Conservation (phyloP, 176 grass and related monocot species). For the Eleusine coracana region DNA sequence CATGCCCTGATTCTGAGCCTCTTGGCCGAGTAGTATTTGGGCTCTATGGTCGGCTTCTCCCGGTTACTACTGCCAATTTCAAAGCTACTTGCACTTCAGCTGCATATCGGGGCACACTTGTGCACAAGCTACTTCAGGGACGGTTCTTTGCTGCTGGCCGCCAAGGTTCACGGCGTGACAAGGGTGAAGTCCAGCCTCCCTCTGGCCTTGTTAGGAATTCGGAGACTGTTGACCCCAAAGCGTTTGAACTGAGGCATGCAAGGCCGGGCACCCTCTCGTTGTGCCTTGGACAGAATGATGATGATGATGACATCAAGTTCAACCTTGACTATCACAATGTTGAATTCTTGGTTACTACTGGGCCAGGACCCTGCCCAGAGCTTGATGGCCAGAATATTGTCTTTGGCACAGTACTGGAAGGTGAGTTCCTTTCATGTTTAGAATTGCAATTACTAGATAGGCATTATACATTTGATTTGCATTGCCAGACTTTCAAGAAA, state of each 20-base stretch:
- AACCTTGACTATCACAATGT: conserved; percentile 84
- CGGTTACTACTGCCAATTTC: conserved; percentile 78
- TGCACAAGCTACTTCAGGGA: conserved; percentile 84
- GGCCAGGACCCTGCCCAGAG: conserved; percentile 83
- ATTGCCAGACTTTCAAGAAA: conserved; percentile 9
- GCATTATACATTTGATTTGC: conserved; percentile 3
- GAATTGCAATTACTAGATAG: conserved; percentile 14
- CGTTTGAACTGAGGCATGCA: conserved; percentile 71
- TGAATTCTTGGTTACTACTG: conserved; percentile 95
- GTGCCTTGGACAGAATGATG: conserved; percentile 88
- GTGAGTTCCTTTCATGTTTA: conserved; percentile 47
- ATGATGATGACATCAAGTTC: conserved; percentile 76
- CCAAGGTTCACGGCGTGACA: conserved; percentile 73
- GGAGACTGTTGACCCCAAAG: conserved; percentile 75
- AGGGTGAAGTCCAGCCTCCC: conserved; percentile 76
- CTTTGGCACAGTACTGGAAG: conserved; percentile 96
- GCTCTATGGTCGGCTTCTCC: conserved; percentile 78
- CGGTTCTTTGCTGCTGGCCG: conserved; percentile 87
- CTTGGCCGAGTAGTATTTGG: conserved; percentile 92
- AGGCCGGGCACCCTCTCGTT: conserved; percentile 86
- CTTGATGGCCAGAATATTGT: conserved; percentile 95
- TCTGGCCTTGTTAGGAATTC: conserved; percentile 62
- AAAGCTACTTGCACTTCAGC: conserved; percentile 66
- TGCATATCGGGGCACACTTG: conserved; percentile 80
- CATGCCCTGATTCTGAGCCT: conserved; percentile 83